These are phyloP conservation scores for Geosmithia putterillii DNA, from an alignment of 2,329 filamentous ascomycete species.

Conservation along the genomic window DNA sequence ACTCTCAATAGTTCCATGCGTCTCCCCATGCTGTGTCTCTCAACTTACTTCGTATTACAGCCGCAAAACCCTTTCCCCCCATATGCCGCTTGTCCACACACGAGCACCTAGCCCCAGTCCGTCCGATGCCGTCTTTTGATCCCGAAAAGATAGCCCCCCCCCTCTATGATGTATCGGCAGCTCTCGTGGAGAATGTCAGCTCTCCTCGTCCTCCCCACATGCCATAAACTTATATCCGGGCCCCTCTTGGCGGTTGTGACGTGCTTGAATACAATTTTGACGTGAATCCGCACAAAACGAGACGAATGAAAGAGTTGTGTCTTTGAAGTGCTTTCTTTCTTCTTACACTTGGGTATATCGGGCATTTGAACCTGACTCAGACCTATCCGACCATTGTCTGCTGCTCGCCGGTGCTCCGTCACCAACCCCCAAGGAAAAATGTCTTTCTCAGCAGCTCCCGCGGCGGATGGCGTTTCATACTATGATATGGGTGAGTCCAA, in stretches of 20 bases:
- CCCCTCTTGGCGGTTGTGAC: background rate
- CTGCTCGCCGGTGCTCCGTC: background rate
- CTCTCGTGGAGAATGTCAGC: background rate
- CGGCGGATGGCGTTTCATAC: background rate
- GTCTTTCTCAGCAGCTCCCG: background rate
- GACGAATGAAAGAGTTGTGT: no score
- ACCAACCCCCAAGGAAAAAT: background rate
- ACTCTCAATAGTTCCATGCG: no score
- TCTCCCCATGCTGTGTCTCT: no score
- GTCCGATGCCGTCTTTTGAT: background rate
- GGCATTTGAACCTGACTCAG: background rate
- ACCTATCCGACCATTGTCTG: background rate
- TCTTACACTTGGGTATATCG: no score
- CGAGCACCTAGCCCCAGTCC: no score
- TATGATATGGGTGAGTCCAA: conserved; percentile 1
- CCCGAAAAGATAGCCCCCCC: background rate
- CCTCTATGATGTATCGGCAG: background rate
- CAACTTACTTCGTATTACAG: no score
- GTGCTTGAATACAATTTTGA: background rate
- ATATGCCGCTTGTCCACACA: no score
- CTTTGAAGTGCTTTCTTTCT: no score
- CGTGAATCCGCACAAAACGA: background rate
- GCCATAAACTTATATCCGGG: background rate
- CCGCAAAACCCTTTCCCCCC: no score
- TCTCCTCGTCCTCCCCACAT: background rate